These are phyloP conservation scores for Fraxinus baroniana DNA, from an alignment of 305 asterid species.

Conservation along the genomic window DNA sequence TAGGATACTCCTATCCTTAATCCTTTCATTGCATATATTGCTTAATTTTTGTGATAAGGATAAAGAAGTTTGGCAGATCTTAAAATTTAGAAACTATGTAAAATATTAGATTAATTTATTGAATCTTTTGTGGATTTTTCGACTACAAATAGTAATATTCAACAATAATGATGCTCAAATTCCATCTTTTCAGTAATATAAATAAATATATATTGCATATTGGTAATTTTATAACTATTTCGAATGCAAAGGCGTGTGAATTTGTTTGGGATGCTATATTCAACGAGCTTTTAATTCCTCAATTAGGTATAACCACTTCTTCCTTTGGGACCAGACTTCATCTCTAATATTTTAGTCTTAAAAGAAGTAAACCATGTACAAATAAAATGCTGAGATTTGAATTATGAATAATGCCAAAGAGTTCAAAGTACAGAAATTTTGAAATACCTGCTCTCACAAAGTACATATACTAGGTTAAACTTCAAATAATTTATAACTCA, in stretches of 20 bases:
- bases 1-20: neutral
- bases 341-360: neutral
- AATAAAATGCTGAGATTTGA: neutral
- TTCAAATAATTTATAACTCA: no score
- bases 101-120: neutral
- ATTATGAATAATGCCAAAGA: no score
- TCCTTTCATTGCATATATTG: neutral
- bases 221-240: no score
- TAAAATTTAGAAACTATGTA: neutral
- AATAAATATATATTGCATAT: no score
- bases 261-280: neutral
- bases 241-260: neutral
- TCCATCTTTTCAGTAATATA: neutral
- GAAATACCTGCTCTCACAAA: no score
- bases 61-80: neutral
- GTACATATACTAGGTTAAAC: no score
- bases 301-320: neutral
- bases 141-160: neutral
- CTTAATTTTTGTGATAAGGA: neutral
- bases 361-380: neutral
- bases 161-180: neutral
- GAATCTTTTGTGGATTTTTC: neutral
- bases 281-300: neutral
- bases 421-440: no score
- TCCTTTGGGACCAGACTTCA: neutral